Evolutionary conservation across 305 asterid species (phyloP).

Genomic region (Fraxinus nigra): DNA sequence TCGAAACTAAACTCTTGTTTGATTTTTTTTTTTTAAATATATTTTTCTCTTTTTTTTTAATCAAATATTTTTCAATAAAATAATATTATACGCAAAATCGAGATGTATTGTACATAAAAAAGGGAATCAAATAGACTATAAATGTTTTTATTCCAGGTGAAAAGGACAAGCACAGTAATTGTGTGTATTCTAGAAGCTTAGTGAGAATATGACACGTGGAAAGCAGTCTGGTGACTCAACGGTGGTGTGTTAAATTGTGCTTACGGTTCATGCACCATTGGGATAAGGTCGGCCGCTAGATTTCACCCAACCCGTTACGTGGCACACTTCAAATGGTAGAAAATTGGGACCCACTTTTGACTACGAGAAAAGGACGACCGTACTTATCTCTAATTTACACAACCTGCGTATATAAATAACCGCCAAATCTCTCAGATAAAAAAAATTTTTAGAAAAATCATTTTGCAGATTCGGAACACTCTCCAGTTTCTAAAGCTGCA

Average conservation of each 20-base stretch:
- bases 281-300: constrained; percentile 36
- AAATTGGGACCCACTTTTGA: constrained; percentile 13
- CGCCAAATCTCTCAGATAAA: not conserved
- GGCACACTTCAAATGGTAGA: constrained; percentile 21
- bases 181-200: not conserved
- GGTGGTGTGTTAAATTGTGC: not conserved
- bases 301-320: constrained; percentile 23
- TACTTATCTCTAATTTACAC: constrained; percentile 27
- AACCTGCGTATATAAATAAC: constrained; percentile 23
- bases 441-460: not conserved
- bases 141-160: not conserved
- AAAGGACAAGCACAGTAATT: constrained; percentile 2
- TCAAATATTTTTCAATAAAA: too few relatives aligned
- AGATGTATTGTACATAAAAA: too few relatives aligned
- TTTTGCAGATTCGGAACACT: not conserved
- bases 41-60: too few relatives aligned
- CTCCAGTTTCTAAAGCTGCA: not conserved
- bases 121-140: too few relatives aligned
- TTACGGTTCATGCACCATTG: constrained; percentile 31
- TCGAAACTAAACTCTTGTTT: too few relatives aligned
- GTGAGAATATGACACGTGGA: not conserved
- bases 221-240: not conserved
- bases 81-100: too few relatives aligned
- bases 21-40: too few relatives aligned
- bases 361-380: constrained; percentile 33